phyloP scores from a whole-genome alignment of 495 filamentous ascomycete species.

The Tirmania nivea region DNA sequence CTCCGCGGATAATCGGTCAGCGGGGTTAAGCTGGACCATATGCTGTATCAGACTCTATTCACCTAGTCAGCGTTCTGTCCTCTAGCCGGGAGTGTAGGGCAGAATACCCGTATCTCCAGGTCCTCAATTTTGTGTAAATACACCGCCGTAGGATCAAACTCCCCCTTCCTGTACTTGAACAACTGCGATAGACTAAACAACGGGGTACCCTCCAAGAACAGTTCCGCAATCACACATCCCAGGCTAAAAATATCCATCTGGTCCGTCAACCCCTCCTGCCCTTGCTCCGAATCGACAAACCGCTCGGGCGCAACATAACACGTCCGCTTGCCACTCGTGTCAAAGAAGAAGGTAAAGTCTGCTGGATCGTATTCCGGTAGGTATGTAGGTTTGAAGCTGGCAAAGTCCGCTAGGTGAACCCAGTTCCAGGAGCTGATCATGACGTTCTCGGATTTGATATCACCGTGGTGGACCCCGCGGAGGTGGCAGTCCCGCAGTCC shows the following conservation, averaged over 20 bases:
- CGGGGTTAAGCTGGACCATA: conserved; percentile 87
- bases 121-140: conserved; percentile 76
- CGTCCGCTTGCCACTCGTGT: conserved; percentile 75
- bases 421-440: conserved; percentile 98
- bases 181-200: conserved; percentile 86
- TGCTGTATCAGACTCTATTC: conserved; percentile 41
- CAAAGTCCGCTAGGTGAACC: conserved; percentile 94
- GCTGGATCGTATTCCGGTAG: conserved; percentile 93
- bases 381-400: conserved; percentile 85
- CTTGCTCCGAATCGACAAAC: conserved; percentile 50
- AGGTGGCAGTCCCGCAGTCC: conserved; percentile 81
- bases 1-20: conserved; percentile 78
- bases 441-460: conserved; percentile 95
- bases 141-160: conserved; percentile 68
- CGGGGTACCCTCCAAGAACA: conserved; percentile 73
- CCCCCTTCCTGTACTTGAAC: conserved; percentile 75
- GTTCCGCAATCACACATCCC: conserved; percentile 77
- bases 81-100: background rate
- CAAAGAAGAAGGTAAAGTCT: conserved; percentile 94
- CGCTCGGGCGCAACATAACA: conserved; percentile 93
- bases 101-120: conserved; percentile 49
- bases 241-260: conserved; percentile 98
- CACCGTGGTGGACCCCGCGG: conserved; percentile 81
- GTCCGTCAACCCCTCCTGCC: conserved; percentile 54
- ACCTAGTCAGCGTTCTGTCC: too few species aligned